Percentiles rank a stretch among this genome's conserved stretches.
phyloP scores from a whole-genome alignment of 352 stramenopile species.

The Phytopythium oedochilum region DNA sequence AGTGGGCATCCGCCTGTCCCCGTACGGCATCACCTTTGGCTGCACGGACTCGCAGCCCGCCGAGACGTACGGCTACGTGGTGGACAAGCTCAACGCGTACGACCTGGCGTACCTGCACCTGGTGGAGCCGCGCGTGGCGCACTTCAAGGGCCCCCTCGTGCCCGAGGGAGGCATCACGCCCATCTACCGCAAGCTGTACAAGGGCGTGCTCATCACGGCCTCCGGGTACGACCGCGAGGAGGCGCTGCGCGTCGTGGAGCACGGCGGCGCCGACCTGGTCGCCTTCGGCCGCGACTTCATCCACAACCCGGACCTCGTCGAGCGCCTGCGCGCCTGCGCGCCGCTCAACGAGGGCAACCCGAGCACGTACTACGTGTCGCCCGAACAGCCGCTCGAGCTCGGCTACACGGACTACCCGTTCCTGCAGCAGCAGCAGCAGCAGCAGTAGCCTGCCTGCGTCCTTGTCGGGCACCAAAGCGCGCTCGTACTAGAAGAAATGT shows the following conservation, averaged over 20 bases:
- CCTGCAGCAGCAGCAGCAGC: constrained; percentile 13
- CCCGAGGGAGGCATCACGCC: constrained; percentile 35
- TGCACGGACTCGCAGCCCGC: constrained; percentile 34
- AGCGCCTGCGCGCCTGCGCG: constrained; percentile 27
- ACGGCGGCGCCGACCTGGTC: constrained; percentile 37
- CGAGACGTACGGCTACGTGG: constrained; percentile 32
- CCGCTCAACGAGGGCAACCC: constrained; percentile 28
- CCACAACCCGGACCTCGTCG: constrained; percentile 54
- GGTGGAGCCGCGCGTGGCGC: constrained; percentile 34
- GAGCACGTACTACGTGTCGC: constrained; percentile 23
- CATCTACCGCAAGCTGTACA: constrained; percentile 45
- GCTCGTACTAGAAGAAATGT: too few relatives aligned
- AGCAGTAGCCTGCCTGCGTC: too few relatives aligned
- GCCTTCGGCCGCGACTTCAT: constrained; percentile 62
- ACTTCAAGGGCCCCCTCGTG: constrained; percentile 17
- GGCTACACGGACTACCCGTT: constrained; percentile 56
- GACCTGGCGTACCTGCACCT: constrained; percentile 49
- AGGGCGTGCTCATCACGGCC: constrained; percentile 37
- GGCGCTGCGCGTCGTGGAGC: constrained; percentile 25
- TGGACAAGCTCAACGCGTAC: constrained; percentile 28
- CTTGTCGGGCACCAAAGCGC: too few relatives aligned
- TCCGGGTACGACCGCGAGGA: constrained; percentile 36
- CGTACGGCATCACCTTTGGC: constrained; percentile 29
- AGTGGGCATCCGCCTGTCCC: constrained; percentile 30
- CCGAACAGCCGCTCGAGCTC: constrained; percentile 12